Evolutionary conservation across 2,329 filamentous ascomycete species (phyloP).

Genomic region (Achaetomium macrosporum): DNA sequence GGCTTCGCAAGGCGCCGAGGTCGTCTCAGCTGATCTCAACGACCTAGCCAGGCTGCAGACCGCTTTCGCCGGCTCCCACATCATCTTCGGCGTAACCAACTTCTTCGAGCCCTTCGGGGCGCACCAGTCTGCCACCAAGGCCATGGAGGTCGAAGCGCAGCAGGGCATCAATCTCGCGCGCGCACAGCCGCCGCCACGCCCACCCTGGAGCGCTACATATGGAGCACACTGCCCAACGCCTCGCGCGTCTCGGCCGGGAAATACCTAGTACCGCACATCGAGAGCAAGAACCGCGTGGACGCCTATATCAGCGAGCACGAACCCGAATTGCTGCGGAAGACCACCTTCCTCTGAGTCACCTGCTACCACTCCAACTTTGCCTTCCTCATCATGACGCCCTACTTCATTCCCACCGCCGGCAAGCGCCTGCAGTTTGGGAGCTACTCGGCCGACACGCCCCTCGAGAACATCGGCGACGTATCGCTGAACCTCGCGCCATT

Average conservation of each 20-base stretch:
- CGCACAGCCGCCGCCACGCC: slow-evolving; percentile 15
- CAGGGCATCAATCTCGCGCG: slow-evolving; percentile 24
- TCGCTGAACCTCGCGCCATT: slow-evolving; percentile 31
- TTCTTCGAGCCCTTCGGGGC: slow-evolving; percentile 20
- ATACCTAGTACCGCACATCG: slow-evolving; percentile 23
- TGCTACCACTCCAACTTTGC: slow-evolving; percentile 17
- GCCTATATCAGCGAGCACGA: slow-evolving; percentile 15
- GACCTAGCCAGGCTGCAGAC: slow-evolving; percentile 31
- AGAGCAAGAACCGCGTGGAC: slow-evolving; percentile 21
- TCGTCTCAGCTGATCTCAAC: slow-evolving; percentile 39
- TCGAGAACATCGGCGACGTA: slow-evolving; percentile 30
- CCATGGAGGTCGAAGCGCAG: slow-evolving; percentile 18
- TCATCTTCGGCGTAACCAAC: slow-evolving; percentile 35
- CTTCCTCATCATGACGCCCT: slow-evolving; percentile 18
- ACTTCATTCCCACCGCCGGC: slow-evolving; percentile 10
- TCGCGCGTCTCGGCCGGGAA: slow-evolving; percentile 12
- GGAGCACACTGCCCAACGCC: slow-evolving; percentile 22
- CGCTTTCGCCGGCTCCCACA: slow-evolving; percentile 38
- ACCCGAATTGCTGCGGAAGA: slow-evolving; percentile 16
- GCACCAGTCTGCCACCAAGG: slow-evolving; percentile 9
- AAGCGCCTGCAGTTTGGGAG: slow-evolving; percentile 30
- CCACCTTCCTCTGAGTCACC: slow-evolving; percentile 24
- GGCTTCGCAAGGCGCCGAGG: slow-evolving; percentile 36
- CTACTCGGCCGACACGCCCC: slow-evolving; percentile 23
- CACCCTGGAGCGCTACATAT: slow-evolving; percentile 22